Base-by-base conservation (phyloP, 225 moss, liverwort and hornwort species). In the Straminergon stramineum region DNA sequence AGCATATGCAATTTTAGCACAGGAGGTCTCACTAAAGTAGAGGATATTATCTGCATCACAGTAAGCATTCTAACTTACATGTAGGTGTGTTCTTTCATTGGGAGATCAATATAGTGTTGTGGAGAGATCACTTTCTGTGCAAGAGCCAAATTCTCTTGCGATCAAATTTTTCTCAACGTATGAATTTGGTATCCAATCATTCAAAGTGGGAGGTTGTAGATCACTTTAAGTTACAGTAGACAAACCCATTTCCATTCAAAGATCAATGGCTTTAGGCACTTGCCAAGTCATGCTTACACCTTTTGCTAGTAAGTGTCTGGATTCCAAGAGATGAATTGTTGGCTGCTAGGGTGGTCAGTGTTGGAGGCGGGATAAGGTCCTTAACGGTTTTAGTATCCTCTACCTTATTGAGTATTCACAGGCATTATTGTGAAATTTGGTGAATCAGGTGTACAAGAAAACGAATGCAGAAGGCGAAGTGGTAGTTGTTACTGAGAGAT, bases 381-480 rank as follows among this genome's bases (percentile, higher is more conserved):
- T 27, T 41, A 32, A 11, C 22, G n/a, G 57, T 70, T 63, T 85
- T 62, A 55, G 79, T 57, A 58, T 70, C 34, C 13, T 83, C 19
- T 73, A 23, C 18, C 24, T 39, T 74, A 7, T 51, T 78, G 63
- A 48, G 66, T 57, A n/a, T 76, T 75, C 19, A 43, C 53, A 69
- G 73, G 86, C 18, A 32, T 63, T 76, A 17, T 77, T 86, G 63
- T 61, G 75, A 45, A 45, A 51, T 43, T 79, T 80, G 53, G 56
- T 75, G 84, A 73, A 84, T 66, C 56, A 94, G 94, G 94, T 93
- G 76, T 93, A 89, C 21, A 94, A 92, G 93, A 88, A 84, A 88
- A 93, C 89, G 52, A 88, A 93, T 92, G 89, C 86, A 23, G 77
- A 91, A 20, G 93, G 93, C 58, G 77, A 94, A 81, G 88, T 91